phyloP scores from a whole-genome alignment of 805 yeast genomes.

The Debaryomyces castellii region DNA sequence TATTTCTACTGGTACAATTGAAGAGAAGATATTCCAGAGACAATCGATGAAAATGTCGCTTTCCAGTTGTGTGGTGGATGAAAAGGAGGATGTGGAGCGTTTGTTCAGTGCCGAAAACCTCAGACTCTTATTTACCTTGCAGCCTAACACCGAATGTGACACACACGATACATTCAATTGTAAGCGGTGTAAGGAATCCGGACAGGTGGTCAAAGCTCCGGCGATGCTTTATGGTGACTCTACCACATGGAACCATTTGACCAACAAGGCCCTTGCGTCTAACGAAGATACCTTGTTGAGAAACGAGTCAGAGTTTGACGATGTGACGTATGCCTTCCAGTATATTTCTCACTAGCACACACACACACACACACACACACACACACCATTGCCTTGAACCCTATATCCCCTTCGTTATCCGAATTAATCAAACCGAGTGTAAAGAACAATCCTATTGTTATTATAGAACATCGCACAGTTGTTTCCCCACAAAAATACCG shows the following conservation, averaged over 20 bases:
- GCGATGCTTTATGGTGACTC: conserved; percentile 98
- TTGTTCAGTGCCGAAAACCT: conserved; percentile 82
- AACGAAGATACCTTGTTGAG: conserved; percentile 78
- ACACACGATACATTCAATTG: conserved; percentile 93
- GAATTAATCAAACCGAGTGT: neutral
- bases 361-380: too few relatives aligned
- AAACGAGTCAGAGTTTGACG: conserved; percentile 68
- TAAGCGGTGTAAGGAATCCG: conserved; percentile 59
- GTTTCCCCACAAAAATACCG: conserved; percentile 1
- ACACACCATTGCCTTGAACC: too few relatives aligned
- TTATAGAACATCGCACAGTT: neutral
- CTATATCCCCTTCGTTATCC: neutral
- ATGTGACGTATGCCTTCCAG: conserved; percentile 86
- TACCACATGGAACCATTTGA: conserved; percentile 93
- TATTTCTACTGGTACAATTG: conserved; percentile 92
- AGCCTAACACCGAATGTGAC: conserved; percentile 70
- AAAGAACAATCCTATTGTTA: neutral
- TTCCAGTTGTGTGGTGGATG: conserved; percentile 96
- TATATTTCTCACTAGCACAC: conserved; percentile 71
- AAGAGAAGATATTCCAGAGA: conserved; percentile 93
- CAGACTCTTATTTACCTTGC: conserved; percentile 70
- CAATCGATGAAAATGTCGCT: conserved; percentile 92
- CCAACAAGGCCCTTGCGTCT: conserved; percentile 54
- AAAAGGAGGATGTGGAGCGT: conserved; percentile 91
- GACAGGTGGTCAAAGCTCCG: conserved; percentile 63